Evolutionary conservation across 2,329 filamentous ascomycete species (phyloP).

Genomic region (Xylaria sp.): DNA sequence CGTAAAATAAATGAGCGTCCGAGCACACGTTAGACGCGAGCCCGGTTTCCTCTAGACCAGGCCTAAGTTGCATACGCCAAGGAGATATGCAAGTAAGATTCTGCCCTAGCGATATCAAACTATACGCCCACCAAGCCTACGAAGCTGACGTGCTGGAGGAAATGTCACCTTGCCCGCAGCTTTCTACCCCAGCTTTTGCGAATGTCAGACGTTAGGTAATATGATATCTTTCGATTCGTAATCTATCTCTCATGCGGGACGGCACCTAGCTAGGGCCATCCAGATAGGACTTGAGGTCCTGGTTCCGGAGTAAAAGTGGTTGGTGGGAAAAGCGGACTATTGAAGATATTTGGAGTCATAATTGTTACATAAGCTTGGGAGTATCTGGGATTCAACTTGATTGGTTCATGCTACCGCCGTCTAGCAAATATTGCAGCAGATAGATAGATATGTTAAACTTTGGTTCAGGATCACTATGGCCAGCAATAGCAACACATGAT

Average conservation of each 20-base stretch:
- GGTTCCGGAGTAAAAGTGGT: not conserved
- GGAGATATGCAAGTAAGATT: slow-evolving; percentile 13
- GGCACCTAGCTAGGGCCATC: not conserved
- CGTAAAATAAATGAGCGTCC: not conserved
- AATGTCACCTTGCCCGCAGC: slow-evolving; percentile 14
- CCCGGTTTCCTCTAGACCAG: not conserved
- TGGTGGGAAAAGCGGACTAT: not conserved
- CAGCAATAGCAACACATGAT: not conserved
- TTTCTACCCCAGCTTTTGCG: not conserved
- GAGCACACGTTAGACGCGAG: not conserved
- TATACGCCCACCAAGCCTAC: no score
- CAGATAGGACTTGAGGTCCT: not conserved
- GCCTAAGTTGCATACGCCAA: not conserved
- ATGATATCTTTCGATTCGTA: slow-evolving; percentile 15
- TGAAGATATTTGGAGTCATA: not conserved
- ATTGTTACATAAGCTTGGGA: slow-evolving; percentile 3
- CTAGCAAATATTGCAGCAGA: not conserved
- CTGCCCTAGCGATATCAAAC: slow-evolving; percentile 18
- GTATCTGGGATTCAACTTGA: not conserved
- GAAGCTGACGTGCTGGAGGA: slow-evolving; percentile 1
- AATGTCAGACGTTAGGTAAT: slow-evolving; percentile 21
- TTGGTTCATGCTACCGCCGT: not conserved
- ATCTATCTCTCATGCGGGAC: slow-evolving; percentile 17
- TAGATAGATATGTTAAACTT: not conserved
- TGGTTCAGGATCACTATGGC: not conserved